Percentiles rank a stretch among this genome's conserved stretches.
Conservation (phyloP, 192 early-diverging fungal species). For the Coemansia sp. region DNA sequence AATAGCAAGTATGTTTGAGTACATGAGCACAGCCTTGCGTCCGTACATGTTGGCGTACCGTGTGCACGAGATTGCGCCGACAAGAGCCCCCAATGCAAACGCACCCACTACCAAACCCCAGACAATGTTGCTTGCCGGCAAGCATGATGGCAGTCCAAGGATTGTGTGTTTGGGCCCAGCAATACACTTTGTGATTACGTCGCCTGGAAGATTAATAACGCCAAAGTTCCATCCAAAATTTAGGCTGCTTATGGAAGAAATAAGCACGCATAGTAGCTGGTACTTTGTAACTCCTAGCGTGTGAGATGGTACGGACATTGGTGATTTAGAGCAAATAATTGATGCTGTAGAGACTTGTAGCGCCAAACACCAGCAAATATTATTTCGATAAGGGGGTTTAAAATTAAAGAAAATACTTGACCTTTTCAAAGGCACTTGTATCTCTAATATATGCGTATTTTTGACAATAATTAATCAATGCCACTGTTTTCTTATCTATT, state of each 20-base stretch:
- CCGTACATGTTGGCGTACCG: slow-evolving; percentile 58
- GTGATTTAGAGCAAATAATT: background rate
- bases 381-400: no score
- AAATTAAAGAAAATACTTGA: background rate
- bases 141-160: slow-evolving; percentile 28
- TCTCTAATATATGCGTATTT: background rate
- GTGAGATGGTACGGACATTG: slow-evolving; percentile 14
- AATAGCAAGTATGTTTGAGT: slow-evolving; percentile 64
- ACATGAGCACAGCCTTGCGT: slow-evolving; percentile 61
- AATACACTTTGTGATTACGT: slow-evolving; percentile 50
- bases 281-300: slow-evolving; percentile 43
- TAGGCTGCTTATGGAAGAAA: slow-evolving; percentile 34
- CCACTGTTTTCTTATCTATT: background rate
- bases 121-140: slow-evolving; percentile 31
- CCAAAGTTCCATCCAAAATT: slow-evolving; percentile 55
- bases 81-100: slow-evolving; percentile 60
- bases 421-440: background rate
- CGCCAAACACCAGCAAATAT: no score
- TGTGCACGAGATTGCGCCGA: slow-evolving; percentile 61
- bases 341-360: background rate
- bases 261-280: slow-evolving; percentile 48
- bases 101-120: slow-evolving; percentile 58
- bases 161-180: slow-evolving; percentile 19
- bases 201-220: slow-evolving; percentile 57
- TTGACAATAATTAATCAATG: background rate